These are phyloP conservation scores for Aaosphaeria arxii DNA, from an alignment of 2,329 filamentous ascomycete species.

Conservation along the genomic window DNA sequence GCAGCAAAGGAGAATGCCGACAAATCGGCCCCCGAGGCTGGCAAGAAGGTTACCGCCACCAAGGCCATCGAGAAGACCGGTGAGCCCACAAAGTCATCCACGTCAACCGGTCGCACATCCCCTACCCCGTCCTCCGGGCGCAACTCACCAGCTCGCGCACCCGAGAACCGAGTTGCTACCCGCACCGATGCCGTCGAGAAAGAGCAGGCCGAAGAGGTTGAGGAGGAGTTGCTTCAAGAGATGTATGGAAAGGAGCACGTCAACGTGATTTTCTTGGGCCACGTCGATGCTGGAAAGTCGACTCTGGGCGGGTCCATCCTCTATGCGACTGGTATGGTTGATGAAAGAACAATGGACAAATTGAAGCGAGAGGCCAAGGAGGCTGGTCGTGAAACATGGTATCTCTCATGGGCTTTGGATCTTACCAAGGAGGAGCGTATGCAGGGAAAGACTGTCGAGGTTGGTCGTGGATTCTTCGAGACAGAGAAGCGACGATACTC, in stretches of 20 bases:
- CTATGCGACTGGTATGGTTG: slow-evolving; percentile 97
- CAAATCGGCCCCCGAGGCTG: slow-evolving; percentile 58
- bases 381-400: slow-evolving; percentile 95
- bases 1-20: slow-evolving; percentile 47
- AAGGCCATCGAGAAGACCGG: slow-evolving; percentile 94
- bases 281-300: slow-evolving; percentile 98
- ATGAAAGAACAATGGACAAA: slow-evolving; percentile 96
- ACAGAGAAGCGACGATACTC: slow-evolving; percentile 95
- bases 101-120: slow-evolving; percentile 67
- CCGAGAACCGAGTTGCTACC: slow-evolving; percentile 51
- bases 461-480: slow-evolving; percentile 89
- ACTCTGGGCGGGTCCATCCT: slow-evolving; percentile 92
- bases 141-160: slow-evolving; percentile 67
- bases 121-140: slow-evolving; percentile 80
- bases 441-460: slow-evolving; percentile 98
- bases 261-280: slow-evolving; percentile 96
- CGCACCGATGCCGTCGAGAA: slow-evolving; percentile 74
- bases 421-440: slow-evolving; percentile 92
- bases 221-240: slow-evolving; percentile 84
- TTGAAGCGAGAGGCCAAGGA: slow-evolving; percentile 91
- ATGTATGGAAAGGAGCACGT: slow-evolving; percentile 94
- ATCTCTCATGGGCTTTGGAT: slow-evolving; percentile 97
- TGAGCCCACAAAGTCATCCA: slow-evolving; percentile 55
- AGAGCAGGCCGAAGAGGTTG: slow-evolving; percentile 74
- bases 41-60: slow-evolving; percentile 77